Evolutionary conservation across 2,329 filamentous ascomycete genomes (phyloP), one percentile per base, ranked within the genome.

Genomic region (Xylariaceae sp.): DNA sequence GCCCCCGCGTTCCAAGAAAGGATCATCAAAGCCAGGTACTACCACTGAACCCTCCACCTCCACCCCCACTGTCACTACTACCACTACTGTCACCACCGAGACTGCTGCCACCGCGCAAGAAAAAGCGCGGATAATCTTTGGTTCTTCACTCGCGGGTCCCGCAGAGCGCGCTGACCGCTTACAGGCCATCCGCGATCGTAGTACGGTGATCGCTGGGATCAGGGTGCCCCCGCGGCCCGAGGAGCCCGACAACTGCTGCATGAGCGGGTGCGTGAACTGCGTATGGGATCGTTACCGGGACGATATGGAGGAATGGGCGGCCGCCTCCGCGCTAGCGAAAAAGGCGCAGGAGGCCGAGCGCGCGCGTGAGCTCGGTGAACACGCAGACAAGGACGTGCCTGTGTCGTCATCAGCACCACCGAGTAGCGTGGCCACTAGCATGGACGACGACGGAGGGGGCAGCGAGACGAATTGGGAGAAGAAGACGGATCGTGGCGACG

Each of bases 241-340:
- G 52, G 93, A 99, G 75, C 94, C 94, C 2, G 94, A 97, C 70
- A 97, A 99, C 72, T 99, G 94, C 81, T 99, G 94, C 76, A 99
- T 99, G 94, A 94, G 90, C 70, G 94, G 94, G 2, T 99, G 94
- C 72, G 93, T 96, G 53, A 92, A 97, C 73, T 99, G 94, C 73
- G 94, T 97, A 2, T 97, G 92, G 92, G 92, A 97, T 68, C 80
- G 85, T 56, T 97, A 87, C 74, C 83, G 92, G 7, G 93, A 99
- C 66, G 94, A 97, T 55, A 81, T 97, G 75, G 92, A 97, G 73
- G 89, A 90, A 59, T 97, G 92, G 90, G 88, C 87, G 3, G 77
- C 78, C 11, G 82, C 85, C 60, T 83, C 82, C 42, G 76, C 79
- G 3, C 82, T 88, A 69, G 91, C 90, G 0, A 82, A 86, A 67